Conservation (phyloP, 2,329 filamentous ascomycete genomes). For the Clathrospora elynae region DNA sequence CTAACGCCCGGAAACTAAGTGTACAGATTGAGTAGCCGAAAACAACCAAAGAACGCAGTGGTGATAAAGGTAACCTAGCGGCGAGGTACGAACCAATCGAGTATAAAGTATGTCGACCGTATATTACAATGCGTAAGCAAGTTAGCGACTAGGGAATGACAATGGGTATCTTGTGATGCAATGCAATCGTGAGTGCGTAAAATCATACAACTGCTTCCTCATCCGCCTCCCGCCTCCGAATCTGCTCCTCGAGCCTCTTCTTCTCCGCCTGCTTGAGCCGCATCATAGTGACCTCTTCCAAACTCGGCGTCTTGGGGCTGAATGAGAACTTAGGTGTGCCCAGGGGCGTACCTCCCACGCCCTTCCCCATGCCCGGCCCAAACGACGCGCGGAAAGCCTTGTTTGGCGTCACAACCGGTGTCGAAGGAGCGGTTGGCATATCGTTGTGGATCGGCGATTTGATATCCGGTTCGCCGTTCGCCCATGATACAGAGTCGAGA, state of each 20-base stretch:
- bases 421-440: slow-evolving; percentile 32
- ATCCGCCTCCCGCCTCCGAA: slow-evolving; percentile 47
- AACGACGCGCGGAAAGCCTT: slow-evolving; percentile 39
- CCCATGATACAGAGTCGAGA: slow-evolving; percentile 62
- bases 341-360: slow-evolving; percentile 25
- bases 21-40: no score
- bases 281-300: slow-evolving; percentile 54
- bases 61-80: no score
- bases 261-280: slow-evolving; percentile 53
- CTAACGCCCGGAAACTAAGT: no score
- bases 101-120: no score
- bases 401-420: slow-evolving; percentile 36
- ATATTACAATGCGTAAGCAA: no score
- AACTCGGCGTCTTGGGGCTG: slow-evolving; percentile 42
- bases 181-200: not conserved
- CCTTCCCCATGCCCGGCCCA: slow-evolving; percentile 23
- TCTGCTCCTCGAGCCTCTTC: slow-evolving; percentile 52
- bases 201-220: slow-evolving; percentile 22
- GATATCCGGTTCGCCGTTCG: slow-evolving; percentile 59
- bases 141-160: not conserved
- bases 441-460: slow-evolving; percentile 24
- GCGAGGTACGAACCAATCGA: no score
- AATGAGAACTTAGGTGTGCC: slow-evolving; percentile 52
- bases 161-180: slow-evolving; percentile 10
- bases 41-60: no score